phyloP scores from a whole-genome alignment of 2,329 filamentous ascomycete genomes.

The Stagonosporopsis cucurbitacearum region DNA sequence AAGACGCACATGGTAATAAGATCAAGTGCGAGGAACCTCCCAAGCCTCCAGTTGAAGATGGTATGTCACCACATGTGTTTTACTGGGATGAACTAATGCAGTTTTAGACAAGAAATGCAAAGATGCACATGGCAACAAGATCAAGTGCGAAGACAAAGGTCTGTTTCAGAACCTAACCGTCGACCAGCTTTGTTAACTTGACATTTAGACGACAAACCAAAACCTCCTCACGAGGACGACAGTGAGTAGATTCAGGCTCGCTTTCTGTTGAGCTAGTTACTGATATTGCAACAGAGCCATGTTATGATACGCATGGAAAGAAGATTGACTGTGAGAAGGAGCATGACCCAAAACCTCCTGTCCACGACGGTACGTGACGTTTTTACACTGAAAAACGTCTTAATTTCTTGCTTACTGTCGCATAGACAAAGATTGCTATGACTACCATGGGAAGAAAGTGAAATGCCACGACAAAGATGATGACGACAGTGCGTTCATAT shows the following conservation, averaged over 20 bases:
- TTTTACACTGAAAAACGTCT: background rate
- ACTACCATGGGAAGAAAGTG: background rate
- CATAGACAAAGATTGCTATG: background rate
- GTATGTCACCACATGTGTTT: background rate
- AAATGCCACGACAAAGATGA: background rate
- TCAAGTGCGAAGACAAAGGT: background rate
- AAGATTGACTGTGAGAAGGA: background rate
- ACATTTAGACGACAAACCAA: background rate
- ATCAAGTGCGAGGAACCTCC: background rate
- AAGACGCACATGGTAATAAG: background rate
- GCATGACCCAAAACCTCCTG: background rate
- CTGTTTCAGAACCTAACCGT: background rate
- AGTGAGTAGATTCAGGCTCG: background rate
- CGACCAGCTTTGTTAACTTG: background rate
- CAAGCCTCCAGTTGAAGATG: background rate
- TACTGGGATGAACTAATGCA: background rate
- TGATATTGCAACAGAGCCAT: background rate
- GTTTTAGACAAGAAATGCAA: background rate
- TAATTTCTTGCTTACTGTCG: background rate
- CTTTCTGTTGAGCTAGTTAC: background rate
- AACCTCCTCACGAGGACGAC: background rate
- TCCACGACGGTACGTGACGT: background rate
- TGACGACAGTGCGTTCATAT: slow-evolving; percentile 1
- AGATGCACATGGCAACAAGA: background rate
- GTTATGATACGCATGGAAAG: background rate